Percentiles rank a stretch among this genome's conserved stretches.
These are phyloP conservation scores for Leptographium lundbergii DNA, from an alignment of 2,329 filamentous ascomycete genomes.

Conservation along the genomic window DNA sequence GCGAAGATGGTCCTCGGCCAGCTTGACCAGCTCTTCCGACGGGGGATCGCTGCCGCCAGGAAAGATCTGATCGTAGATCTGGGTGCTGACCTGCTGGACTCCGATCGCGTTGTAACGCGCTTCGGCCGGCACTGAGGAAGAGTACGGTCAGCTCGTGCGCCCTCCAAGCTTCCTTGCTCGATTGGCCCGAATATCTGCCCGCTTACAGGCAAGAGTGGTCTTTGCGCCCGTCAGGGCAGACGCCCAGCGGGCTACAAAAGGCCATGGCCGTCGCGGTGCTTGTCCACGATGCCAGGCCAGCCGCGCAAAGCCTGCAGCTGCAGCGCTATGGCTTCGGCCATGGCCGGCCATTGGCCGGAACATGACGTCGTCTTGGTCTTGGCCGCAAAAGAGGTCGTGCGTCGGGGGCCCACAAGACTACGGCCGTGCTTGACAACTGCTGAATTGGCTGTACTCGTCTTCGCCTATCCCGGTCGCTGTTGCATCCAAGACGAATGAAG, in stretches of 20 bases:
- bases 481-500: background rate
- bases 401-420: background rate
- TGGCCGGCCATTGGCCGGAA: constrained; percentile 24
- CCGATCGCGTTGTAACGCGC: constrained; percentile 84
- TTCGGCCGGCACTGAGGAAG: constrained; percentile 31
- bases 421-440: background rate
- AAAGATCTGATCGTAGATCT: constrained; percentile 79
- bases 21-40: constrained; percentile 58
- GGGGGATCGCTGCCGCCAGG: constrained; percentile 41
- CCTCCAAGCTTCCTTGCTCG: background rate
- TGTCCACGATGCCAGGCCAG: constrained; percentile 34
- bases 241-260: constrained; percentile 28
- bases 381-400: background rate
- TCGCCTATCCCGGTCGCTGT: background rate
- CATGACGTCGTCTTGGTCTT: constrained; percentile 14
- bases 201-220: constrained; percentile 29
- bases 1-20: constrained; percentile 70
- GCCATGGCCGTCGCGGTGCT: constrained; percentile 18
- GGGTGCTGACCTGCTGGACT: constrained; percentile 80
- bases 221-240: constrained; percentile 20
- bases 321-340: constrained; percentile 16
- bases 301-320: constrained; percentile 35
- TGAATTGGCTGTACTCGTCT: background rate
- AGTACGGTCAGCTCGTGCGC: background rate
- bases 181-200: background rate